Base-by-base conservation (phyloP, 441 rosid species). In the Theobroma grandiflorum region DNA sequence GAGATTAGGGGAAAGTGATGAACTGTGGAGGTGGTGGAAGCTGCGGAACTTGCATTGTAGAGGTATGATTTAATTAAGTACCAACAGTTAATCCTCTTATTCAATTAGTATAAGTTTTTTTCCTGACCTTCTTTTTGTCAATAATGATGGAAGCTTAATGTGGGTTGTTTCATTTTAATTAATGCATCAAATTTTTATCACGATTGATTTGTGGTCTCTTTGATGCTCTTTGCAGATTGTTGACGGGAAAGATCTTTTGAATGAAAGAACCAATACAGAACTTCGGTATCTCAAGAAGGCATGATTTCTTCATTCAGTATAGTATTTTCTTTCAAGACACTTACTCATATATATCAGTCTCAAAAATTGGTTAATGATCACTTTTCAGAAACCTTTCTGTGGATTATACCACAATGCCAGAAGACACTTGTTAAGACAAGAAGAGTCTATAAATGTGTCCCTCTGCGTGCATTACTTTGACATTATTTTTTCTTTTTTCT, bases 11-110 rank as follows among this genome's bases (percentile, higher is more conserved):
- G 3, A 96, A 96, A 83, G 85, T 89, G 76, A 93, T 93, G 98
- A 96, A 93, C 77, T 96, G 98, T 81, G 98, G 98, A 42, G 99
- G 98, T 9, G 94, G 92, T 43, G 98, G 98, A 77, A 94, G 94
- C 84, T 93, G 98, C 80, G 98, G 99, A 81, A 93, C 95, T 84
- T 94, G 99, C 86, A 92, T 96, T 84, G 98, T 94, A 3, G 97
- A 96, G 95, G 98, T 94, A 81, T 72, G 22, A 49, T 14, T 70
- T 26, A 7, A 57, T n/a, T 7, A n/a, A 20, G 77, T 79, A 8
- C 33, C 69, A 72, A 10, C 66, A 20, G 5, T 20, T 11, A 20
- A 3, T 71, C 26, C 2, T 61, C 10, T 53, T 4, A 53, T 53
- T 53, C 20, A 16, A 16, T 50, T 12, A 42, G 45, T 42, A 50